Evolutionary conservation across 176 grass and related monocot species (phyloP), one percentile per base, ranked within the genome.

Genomic region (Zoysia japonica): DNA sequence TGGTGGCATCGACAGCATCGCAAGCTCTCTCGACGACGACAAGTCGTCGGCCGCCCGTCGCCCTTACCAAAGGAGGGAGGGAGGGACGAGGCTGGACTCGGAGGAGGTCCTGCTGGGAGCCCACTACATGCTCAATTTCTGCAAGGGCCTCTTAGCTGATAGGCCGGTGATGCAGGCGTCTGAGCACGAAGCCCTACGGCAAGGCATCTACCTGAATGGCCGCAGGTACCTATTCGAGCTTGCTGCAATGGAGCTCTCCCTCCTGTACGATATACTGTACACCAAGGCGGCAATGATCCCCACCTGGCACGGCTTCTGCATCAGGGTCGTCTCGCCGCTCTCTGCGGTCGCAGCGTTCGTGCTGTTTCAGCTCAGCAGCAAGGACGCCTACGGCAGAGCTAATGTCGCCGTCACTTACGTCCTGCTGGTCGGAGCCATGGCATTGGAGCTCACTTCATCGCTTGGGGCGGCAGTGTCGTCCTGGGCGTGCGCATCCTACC

Each of bases 61-160:
- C 17, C 67, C 67, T 20, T 69, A 69, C 17, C 67, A 28, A 5
- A 44, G 44, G 44, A 69, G 14, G 65, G 6, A 44, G 6, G 63
- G 63, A 42, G 38, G 7, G 8, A 4, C 45, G 42, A 20, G 1
- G 67, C 9, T 69, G 67, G 67, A 69, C 44, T 6, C 44, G 3
- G 67, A 69, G 44, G 67, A 69, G 17, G 44, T 47, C 67, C 44
- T 69, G 9, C 28, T 69, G 67, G 67, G 43, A 69, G 67, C 67
- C 17, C 67, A 69, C 9, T 69, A 69, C 67, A 11, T 47, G 67
- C 44, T 20, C 44, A 19, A 28, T 47, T 44, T 47, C 67, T 69
- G 44, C 9, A 69, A 69, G 67, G 67, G 44, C 16, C n/a, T 69
- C 3, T 9, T 69, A 44, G 43, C 67, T 28, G 67, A 69, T 69